Conservation (phyloP, 306 rosid genomes). For the Hippophae tibetana region DNA sequence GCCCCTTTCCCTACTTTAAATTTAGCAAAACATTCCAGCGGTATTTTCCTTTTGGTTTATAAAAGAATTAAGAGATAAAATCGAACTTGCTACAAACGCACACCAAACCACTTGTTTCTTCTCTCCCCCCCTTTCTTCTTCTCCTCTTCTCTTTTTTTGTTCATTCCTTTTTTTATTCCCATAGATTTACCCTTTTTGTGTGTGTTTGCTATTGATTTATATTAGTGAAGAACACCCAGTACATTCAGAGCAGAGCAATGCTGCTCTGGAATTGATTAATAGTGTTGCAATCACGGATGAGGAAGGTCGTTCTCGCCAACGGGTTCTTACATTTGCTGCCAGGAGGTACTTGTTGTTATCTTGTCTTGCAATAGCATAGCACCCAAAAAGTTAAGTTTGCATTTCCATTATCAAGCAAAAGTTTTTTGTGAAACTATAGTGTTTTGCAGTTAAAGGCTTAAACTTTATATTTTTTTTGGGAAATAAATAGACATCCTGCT, state of each 20-base stretch:
- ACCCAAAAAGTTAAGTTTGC: not conserved
- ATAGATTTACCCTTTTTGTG: too few relatives aligned
- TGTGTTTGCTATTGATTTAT: slow-evolving; percentile 9
- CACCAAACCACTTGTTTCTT: too few relatives aligned
- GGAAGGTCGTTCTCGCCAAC: slow-evolving; percentile 91
- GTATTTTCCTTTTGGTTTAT: too few relatives aligned
- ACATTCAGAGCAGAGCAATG: slow-evolving; percentile 46
- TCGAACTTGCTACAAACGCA: too few relatives aligned
- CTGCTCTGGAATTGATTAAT: slow-evolving; percentile 87
- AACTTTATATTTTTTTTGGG: not conserved
- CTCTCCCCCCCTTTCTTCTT: too few relatives aligned
- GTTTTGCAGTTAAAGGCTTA: not conserved
- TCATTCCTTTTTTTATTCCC: too few relatives aligned
- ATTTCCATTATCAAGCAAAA: not conserved
- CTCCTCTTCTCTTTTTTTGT: too few relatives aligned
- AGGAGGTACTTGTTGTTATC: slow-evolving; percentile 47
- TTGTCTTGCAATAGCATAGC: not conserved
- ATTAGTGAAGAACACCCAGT: slow-evolving; percentile 59
- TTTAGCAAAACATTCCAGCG: not conserved
- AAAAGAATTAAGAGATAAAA: too few relatives aligned
- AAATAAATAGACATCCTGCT: not conserved
- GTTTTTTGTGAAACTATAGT: not conserved
- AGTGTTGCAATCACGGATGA: slow-evolving; percentile 81
- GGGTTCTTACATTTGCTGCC: slow-evolving; percentile 97
- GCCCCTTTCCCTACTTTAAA: not conserved